Base-by-base conservation (phyloP, 2,329 filamentous ascomycete species). In the Thielaviopsis punctulata region DNA sequence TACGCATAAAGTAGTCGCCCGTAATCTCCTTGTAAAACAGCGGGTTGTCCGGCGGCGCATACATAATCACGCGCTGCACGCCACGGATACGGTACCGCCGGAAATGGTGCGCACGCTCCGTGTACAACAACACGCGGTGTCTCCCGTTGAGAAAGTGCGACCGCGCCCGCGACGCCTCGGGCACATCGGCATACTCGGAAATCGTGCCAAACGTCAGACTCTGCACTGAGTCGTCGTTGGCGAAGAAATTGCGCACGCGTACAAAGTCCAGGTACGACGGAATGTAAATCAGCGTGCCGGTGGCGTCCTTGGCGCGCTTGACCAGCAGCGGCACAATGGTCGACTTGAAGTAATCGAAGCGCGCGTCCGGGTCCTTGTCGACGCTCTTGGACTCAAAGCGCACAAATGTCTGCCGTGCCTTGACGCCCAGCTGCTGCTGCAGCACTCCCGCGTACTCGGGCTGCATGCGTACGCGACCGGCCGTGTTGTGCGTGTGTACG, bases 41-140 rank as follows among this genome's bases (percentile, higher is more conserved):
- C 23, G 85, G 84, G 63, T 95, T 95, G 60, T 96, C 90, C 0
- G 92, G 92, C 27, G 95, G 65, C 1, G 82, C 84, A 64, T 96
- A 96, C 72, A 95, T 83, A 49, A 95, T 75, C n/a, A 96, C 77
- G 41, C 81, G 75, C 64, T 81, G 82, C 13, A 92, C 87, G 21
- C 92, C 92, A 33, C 79, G 76, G 51, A 98, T 73, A 58, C 78
- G 76, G 62, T 92, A 88, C n/a, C 92, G 76, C 48, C 87, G 80
- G 72, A 96, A 96, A 66, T 98, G 92, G 66, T 98, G 92, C n/a
- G 89, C 86, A 55, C 92, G 81, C 64, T 94, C 90, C 1, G 89
- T 93, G 68, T 96, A 98, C 15, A 98, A 71, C 39, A 98, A 68
- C 18, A 96, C 75, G 19, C 79, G 79, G 63, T 95, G 85, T 15